Evolutionary conservation across 306 rosid genomes (phyloP).

Genomic region (Lathyrus aphaca): DNA sequence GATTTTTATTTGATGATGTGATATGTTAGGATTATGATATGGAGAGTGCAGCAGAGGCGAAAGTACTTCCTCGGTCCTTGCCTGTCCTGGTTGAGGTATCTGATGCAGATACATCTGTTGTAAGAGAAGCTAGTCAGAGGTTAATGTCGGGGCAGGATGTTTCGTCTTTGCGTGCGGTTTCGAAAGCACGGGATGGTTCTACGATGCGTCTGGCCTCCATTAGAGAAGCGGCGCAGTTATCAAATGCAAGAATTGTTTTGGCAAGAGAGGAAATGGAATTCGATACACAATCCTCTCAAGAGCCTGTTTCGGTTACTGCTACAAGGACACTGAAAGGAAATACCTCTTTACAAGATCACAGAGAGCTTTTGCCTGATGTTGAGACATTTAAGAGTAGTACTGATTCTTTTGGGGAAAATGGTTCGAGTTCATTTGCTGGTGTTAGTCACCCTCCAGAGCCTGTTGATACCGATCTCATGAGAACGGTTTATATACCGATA

Average conservation of each 20-base stretch:
- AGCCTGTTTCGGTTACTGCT: constrained; percentile 20
- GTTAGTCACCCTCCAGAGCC: constrained; percentile 98
- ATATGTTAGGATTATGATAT: constrained; percentile 42
- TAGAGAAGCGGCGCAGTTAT: constrained; percentile 55
- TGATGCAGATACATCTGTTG: constrained; percentile 41
- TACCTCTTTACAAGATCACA: constrained; percentile 52
- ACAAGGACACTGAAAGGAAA: constrained; percentile 53
- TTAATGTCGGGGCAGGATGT: constrained; percentile 41
- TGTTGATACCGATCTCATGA: constrained; percentile 79
- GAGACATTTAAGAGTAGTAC: constrained; percentile 51
- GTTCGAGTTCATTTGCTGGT: constrained; percentile 73
- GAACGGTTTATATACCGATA: constrained; percentile 70
- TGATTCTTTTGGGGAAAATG: constrained; percentile 52
- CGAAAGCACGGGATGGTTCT: constrained; percentile 46
- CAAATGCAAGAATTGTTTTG: constrained; percentile 56
- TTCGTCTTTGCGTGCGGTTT: constrained; percentile 34
- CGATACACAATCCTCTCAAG: constrained; percentile 46
- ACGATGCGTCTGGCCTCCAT: constrained; percentile 45
- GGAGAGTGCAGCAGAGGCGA: constrained; percentile 77
- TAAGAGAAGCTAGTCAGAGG: constrained; percentile 46
- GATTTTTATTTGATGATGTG: constrained; percentile 46
- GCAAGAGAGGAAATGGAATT: constrained; percentile 62
- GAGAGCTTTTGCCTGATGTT: constrained; percentile 48
- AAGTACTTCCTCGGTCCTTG: constrained; percentile 56
- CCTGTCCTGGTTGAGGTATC: constrained; percentile 56